Conservation (phyloP, 208 protist species). For the Acanthamoeba rhysodes region DNA sequence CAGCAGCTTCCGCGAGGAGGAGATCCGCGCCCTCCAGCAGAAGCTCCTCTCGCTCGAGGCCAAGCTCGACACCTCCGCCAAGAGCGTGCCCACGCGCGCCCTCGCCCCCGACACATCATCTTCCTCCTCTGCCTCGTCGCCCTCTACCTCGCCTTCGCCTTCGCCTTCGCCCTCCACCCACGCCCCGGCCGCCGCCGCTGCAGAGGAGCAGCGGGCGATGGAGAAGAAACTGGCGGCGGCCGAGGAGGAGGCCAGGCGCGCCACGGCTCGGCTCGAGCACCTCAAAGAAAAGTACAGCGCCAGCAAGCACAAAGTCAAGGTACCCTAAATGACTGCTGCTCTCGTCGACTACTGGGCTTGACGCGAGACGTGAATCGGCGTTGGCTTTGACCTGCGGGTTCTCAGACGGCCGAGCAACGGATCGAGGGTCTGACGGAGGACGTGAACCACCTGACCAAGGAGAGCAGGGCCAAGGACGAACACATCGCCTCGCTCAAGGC, state of each 20-base stretch:
- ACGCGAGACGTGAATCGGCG: no score
- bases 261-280: background rate
- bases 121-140: background rate
- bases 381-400: background rate
- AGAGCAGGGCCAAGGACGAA: conserved; percentile 5
- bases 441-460: background rate
- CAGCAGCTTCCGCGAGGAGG: conserved; percentile 26
- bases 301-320: background rate
- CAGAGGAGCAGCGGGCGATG: background rate
- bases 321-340: no score
- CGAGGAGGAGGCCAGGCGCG: background rate
- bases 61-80: conserved; percentile 38
- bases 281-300: background rate
- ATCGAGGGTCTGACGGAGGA: conserved; percentile 29
- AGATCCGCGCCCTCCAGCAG: conserved; percentile 10
- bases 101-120: background rate
- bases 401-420: background rate
- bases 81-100: background rate
- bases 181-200: no score
- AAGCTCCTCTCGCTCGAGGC: conserved; percentile 47
- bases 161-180: background rate
- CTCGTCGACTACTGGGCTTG: no score
- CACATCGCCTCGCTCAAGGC: conserved; percentile 21
- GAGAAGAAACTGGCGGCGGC: background rate
- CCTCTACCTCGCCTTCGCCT: background rate